Evolutionary conservation across 805 yeast genomes (phyloP), one percentile per base, ranked within the genome.

Genomic region (Cyberlindnera euphorbiiphila): DNA sequence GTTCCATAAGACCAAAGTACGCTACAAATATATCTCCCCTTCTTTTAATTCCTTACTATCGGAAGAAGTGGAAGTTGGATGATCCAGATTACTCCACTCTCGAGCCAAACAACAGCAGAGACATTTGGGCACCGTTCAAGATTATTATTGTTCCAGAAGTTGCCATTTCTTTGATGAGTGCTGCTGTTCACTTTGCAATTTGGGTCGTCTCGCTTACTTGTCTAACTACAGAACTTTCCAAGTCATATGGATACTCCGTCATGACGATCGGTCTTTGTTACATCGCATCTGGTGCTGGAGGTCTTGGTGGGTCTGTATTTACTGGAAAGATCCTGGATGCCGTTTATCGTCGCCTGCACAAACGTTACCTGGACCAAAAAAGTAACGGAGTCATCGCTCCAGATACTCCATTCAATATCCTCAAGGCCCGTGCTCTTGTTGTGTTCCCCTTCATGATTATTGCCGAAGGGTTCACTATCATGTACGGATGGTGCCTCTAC

Each of bases 401-500:
- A 34, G 46, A 42, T 20, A 29, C 43, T 2, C 61, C 67, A 9
- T 77, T 81, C 51, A 72, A 81, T 51, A 66, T 78, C 25, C 68
- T 77, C 37, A 61, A 60, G 31, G 73, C 82, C 0, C 68, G 94
- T 42, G 51, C 81, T 9, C 61, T 66, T 12, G 64, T 72, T 9
- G 65, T 68, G 5, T 53, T 68, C 13, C 74, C 83, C 4, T 57
- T 74, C 2, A 31, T 60, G 3, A 25, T 66, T 2, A 46, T 74
- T 6, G 53, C 71, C 2, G 47, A 59, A 14, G 66, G 65, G 0
- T 67, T 71, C 10, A 47, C 74, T 0, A 43, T 80, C 2, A 59
- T 77, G 19, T 84, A 71, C 58, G 95, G 94, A 1, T 86, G 95
- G 95, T 75, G 86, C 42, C 51, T 85, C 10, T 65, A 74, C 75